Percentiles rank a stretch among this genome's conserved stretches.
Evolutionary conservation across 2,329 filamentous ascomycete genomes (phyloP).

Genomic region (Celoporthe dispersa): DNA sequence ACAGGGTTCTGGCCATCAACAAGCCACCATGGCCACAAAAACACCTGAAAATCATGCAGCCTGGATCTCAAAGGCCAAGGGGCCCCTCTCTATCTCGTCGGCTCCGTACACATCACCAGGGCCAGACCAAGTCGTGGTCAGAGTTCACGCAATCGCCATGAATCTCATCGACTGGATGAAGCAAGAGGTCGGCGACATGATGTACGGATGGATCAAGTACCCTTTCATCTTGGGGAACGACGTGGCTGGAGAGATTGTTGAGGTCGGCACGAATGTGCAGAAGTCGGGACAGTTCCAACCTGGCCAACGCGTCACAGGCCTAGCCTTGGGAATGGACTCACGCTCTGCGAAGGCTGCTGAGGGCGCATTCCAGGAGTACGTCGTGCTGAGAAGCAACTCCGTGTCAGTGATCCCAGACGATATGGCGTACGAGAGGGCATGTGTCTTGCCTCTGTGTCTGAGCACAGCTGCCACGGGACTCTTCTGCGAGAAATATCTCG

Average conservation of each 20-base stretch:
- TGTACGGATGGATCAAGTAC: slow-evolving; percentile 38
- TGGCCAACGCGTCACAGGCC: slow-evolving; percentile 42
- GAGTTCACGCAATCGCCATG: slow-evolving; percentile 36
- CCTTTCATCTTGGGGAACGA: slow-evolving; percentile 42
- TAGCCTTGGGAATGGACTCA: slow-evolving; percentile 33
- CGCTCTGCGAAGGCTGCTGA: slow-evolving; percentile 31
- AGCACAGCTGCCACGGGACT: slow-evolving; percentile 36
- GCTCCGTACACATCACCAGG: slow-evolving; percentile 13
- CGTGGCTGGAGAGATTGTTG: slow-evolving; percentile 41
- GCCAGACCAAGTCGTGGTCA: slow-evolving; percentile 33
- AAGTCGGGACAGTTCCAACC: slow-evolving; percentile 33
- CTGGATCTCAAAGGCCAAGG: slow-evolving; percentile 15
- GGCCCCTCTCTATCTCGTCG: background rate
- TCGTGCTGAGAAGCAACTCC: slow-evolving; percentile 20
- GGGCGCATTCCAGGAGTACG: slow-evolving; percentile 37
- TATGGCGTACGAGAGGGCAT: slow-evolving; percentile 34
- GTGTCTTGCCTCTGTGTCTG: slow-evolving; percentile 37
- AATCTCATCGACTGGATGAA: slow-evolving; percentile 39
- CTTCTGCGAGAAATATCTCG: slow-evolving; percentile 34
- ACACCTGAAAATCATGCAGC: background rate
- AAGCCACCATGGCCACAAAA: background rate
- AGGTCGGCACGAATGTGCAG: slow-evolving; percentile 36
- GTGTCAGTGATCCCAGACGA: slow-evolving; percentile 33
- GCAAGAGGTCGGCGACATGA: slow-evolving; percentile 36
- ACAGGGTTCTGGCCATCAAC: background rate